Conservation (phyloP, 805 yeast species). For the Saccharomycopsis sp. region DNA sequence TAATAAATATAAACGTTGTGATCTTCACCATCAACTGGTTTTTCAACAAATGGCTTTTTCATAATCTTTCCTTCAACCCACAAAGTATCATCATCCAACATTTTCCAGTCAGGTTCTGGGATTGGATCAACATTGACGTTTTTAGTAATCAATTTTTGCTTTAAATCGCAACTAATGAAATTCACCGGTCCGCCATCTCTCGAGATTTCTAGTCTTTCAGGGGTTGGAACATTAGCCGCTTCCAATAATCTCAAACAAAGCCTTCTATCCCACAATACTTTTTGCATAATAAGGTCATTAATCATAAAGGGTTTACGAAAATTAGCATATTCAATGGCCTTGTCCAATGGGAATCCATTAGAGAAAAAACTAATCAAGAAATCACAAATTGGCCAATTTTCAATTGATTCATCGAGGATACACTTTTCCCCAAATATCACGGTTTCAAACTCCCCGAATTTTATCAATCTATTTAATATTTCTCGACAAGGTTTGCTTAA, state of each 20-base stretch:
- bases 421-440: conserved; percentile 97
- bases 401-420: conserved; percentile 84
- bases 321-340: conserved; percentile 86
- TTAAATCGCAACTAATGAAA: conserved; percentile 60
- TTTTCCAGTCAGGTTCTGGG: conserved; percentile 71
- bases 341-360: conserved; percentile 93
- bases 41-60: conserved; percentile 92
- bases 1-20: conserved; percentile 94
- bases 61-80: conserved; percentile 65
- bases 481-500: conserved; percentile 92
- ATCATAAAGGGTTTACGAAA: conserved; percentile 84
- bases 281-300: conserved; percentile 86
- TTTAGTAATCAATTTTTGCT: conserved; percentile 48
- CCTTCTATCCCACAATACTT: conserved; percentile 95
- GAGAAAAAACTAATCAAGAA: conserved; percentile 89
- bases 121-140: conserved; percentile 46
- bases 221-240: conserved; percentile 82
- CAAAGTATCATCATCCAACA: conserved; percentile 83
- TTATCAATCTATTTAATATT: conserved; percentile 79
- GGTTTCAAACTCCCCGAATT: conserved; percentile 93
- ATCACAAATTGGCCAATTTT: conserved; percentile 99
- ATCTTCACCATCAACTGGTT: conserved; percentile 98
- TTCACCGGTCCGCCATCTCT: conserved; percentile 89
- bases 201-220: conserved; percentile 78
- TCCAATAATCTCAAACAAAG: conserved; percentile 73